Evolutionary conservation across 1,284 basidiomycete genomes (phyloP), one percentile per base, ranked within the genome.

Genomic region (Rhodotorula sp.): DNA sequence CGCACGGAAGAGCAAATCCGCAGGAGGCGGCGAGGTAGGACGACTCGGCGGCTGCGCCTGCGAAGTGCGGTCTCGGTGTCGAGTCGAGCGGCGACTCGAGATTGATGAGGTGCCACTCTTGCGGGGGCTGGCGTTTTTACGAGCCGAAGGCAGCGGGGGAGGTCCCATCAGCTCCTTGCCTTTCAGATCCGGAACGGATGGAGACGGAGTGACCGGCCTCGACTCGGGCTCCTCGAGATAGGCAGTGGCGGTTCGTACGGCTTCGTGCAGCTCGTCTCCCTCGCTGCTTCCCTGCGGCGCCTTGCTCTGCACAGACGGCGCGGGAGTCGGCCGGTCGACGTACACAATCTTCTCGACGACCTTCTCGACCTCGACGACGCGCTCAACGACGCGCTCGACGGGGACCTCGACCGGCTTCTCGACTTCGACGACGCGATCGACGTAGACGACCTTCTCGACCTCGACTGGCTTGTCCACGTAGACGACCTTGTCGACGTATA

Each of bases 21-120:
- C 84, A 7, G 93, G 93, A 8, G 93, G 92, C 2, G 93, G 92
- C 0, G 93, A 95, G 0, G 87, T 89, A 0, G 93, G 92, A 62
- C 92, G 84, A 29, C 89, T 89, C 6, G 93, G 92, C 14, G 67
- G 67, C 26, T 62, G 54, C 33, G 14, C 5, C 33, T 4, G 53
- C 88, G 87, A 10, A 81, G 78, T 68, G 88, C 37, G 37, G 37
- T 42, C 37, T 42, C 37, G 37, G 37, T 42, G 37, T 42, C 37
- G 37, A 42, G 10, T 42, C 8, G 37, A 42, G 37, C 37, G 37
- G 37, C 87, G 58, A 62, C 30, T 44, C 10, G 65, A 69, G 12
- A 49, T 46, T 44, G 51, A 58, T 18, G 68, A 74, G 22, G 62
- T 63, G 6, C 30, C 65, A 55, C 68, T 70, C 70, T 71, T 72